Base-by-base conservation (phyloP, 208 protist species). In the Naegleria fowleri region DNA sequence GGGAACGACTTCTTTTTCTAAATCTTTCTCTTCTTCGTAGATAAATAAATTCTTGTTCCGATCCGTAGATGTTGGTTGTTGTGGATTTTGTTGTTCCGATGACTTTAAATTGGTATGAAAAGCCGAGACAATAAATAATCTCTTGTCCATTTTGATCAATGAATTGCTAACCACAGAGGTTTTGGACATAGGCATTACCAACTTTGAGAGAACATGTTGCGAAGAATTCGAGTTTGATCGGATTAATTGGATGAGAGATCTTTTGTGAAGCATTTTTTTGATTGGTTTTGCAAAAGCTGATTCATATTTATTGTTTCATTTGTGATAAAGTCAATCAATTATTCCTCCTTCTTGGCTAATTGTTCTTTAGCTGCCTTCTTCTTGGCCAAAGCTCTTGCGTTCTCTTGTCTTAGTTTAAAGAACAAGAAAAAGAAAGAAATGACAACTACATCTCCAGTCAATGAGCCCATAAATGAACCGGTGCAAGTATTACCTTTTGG, bases 341-440 rank as follows among this genome's bases (percentile, higher is more conserved):
- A 67, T 67, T 67, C 55, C 3, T 15, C 22, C 55, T 67, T 67
- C 55, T 67, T 67, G 1, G 55, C 55, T 7, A 48, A 48, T 48
- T 48, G 43, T n/a, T 75, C 58, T 79, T 79, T 79, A 13, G 19
- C 29, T 36, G 67, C 67, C 67, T 79, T 79, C 67, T 79, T 79
- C 16, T 29, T 36, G 1, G 29, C 29, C 13, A 79, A 36, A 36
- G 67, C 67, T 79, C 67, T 79, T 13, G 29, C 16, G 25, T 79
- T 79, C 9, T 79, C 25, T 79, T 79, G 67, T 79, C 67, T 79
- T 25, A 79, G n/a, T 13, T 39, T 51, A 58, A 40, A 58, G 85
- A 88, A 88, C 41, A 88, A 58, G 41, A 88, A 13, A 19, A 88
- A 88, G 85, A 88, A 88, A 9, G 41, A 58, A 88, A 58, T 58